Conservation (phyloP, 257 asterid genomes). For the Osmanthus fragrans region DNA sequence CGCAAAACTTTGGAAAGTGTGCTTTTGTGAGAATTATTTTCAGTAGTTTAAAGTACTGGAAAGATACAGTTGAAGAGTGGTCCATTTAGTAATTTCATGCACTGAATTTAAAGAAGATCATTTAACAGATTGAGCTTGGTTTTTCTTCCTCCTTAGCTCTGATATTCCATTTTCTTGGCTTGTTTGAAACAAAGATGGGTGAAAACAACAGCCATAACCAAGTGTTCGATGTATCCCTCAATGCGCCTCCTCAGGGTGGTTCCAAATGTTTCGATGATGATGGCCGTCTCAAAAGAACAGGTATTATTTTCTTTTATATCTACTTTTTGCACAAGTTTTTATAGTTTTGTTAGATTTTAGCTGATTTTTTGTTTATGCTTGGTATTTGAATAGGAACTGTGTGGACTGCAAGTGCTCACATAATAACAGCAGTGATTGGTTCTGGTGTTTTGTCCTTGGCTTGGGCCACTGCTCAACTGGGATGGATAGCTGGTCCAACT, state of each 20-base stretch:
- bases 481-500: slow-evolving; percentile 62
- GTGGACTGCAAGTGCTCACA: slow-evolving; percentile 67
- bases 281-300: slow-evolving; percentile 52
- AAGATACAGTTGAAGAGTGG: slow-evolving; percentile 27
- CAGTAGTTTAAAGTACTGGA: slow-evolving; percentile 26
- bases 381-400: slow-evolving; percentile 31
- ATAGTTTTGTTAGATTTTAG: neutral
- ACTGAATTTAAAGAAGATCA: slow-evolving; percentile 17
- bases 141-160: neutral
- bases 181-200: slow-evolving; percentile 45
- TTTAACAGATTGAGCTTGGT: slow-evolving; percentile 8
- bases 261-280: slow-evolving; percentile 54
- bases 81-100: slow-evolving; percentile 12
- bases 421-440: slow-evolving; percentile 61
- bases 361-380: neutral
- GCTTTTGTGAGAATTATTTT: slow-evolving; percentile 20
- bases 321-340: neutral
- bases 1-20: slow-evolving; percentile 27
- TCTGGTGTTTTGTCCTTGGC: slow-evolving; percentile 61
- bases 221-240: slow-evolving; percentile 42
- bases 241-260: slow-evolving; percentile 27
- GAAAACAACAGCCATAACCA: slow-evolving; percentile 32
- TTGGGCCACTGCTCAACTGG: slow-evolving; percentile 65
- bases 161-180: neutral
- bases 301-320: slow-evolving; percentile 12